A percentile compares a stretch with the other conserved stretches of the same genome.
Conservation (phyloP, 2,329 filamentous ascomycete genomes). For the Alternaria infectoria region DNA sequence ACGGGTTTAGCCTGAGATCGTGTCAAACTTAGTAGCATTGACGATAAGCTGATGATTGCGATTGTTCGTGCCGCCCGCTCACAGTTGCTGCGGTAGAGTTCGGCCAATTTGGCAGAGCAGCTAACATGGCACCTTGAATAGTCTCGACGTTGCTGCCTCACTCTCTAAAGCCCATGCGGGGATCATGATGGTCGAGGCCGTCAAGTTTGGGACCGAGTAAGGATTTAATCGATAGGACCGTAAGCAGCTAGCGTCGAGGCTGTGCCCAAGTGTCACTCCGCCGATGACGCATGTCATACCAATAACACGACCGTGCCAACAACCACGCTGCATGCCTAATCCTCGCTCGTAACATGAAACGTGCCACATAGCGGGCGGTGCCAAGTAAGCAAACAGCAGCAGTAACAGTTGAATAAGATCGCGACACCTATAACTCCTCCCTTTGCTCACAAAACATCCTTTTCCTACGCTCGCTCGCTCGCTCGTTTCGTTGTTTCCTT, state of each 20-base stretch:
- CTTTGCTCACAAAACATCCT: background rate
- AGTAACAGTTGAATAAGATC: background rate
- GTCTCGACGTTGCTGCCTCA: background rate
- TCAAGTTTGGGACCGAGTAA: conserved; percentile 5
- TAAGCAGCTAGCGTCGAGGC: conserved; percentile 15
- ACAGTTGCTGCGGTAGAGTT: background rate
- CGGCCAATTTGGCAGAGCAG: background rate
- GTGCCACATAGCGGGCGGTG: background rate
- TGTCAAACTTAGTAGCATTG: background rate
- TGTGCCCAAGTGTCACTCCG: conserved; percentile 1
- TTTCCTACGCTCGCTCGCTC: background rate
- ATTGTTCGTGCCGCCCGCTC: background rate
- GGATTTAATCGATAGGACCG: conserved; percentile 1
- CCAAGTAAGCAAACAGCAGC: background rate
- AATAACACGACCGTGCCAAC: conserved; percentile 5
- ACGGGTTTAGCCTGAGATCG: background rate
- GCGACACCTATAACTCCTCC: background rate
- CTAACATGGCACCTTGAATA: background rate
- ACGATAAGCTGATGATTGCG: background rate
- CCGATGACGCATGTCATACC: conserved; percentile 14
- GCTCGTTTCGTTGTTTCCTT: conserved; percentile 3
- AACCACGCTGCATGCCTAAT: conserved; percentile 5
- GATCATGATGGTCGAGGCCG: background rate
- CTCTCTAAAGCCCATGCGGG: background rate
- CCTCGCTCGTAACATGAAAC: conserved; percentile 18